Evolutionary conservation across 352 stramenopile species (phyloP).

Genomic region (Aphanomyces cochlioides): DNA sequence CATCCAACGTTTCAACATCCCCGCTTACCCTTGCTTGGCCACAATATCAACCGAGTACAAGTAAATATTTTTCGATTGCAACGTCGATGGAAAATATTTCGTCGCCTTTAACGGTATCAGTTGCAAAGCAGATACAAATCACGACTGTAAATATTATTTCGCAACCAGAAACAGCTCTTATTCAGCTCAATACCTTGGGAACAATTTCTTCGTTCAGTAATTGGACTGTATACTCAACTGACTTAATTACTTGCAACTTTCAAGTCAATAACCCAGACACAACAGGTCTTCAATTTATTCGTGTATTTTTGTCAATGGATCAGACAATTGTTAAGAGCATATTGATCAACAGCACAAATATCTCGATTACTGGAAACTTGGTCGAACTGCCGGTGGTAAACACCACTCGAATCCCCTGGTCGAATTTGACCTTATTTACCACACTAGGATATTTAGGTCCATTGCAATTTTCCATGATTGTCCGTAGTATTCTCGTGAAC

Average conservation of each 20-base stretch:
- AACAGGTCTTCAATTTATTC: neutral
- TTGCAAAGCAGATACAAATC: neutral
- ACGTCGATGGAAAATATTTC: neutral
- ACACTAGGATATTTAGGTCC: neutral
- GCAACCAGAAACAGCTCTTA: neutral
- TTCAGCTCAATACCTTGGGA: neutral
- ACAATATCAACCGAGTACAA: neutral
- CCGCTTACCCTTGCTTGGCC: conserved; percentile 1
- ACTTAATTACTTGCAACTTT: neutral
- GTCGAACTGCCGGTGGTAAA: neutral
- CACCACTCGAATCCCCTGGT: neutral
- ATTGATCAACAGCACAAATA: neutral
- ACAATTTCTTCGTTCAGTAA: neutral
- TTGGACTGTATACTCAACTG: conserved; percentile 1
- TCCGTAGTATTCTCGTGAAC: neutral
- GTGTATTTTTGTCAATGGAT: neutral
- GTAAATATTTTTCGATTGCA: neutral
- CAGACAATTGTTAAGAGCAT: neutral
- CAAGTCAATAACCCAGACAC: conserved; percentile 8
- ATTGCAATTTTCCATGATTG: neutral
- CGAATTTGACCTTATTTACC: neutral
- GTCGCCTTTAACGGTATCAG: neutral
- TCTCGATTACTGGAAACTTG: neutral
- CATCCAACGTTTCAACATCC: neutral
- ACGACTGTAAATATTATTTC: neutral